Evolutionary conservation across 805 yeast species (phyloP).

Genomic region (Metschnikowia kofuensis): DNA sequence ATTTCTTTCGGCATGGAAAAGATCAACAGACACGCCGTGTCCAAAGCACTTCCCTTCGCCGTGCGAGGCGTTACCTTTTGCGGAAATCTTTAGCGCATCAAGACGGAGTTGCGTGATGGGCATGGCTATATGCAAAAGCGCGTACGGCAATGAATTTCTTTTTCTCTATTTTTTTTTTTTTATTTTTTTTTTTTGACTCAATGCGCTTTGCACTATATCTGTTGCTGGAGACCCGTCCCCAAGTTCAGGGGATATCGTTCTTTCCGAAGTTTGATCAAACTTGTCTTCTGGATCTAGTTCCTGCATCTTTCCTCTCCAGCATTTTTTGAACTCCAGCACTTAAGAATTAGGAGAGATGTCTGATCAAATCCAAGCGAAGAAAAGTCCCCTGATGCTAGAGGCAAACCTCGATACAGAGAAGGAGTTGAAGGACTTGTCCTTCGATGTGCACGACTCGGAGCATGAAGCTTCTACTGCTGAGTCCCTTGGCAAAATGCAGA

Average conservation of each 20-base stretch:
- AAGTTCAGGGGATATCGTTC: not conserved
- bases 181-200: not conserved
- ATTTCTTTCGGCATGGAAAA: not conserved
- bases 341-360: constrained; percentile 1
- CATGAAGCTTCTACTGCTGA: constrained; percentile 7
- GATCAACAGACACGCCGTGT: not conserved
- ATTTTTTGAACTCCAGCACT: not conserved
- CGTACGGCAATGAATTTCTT: not conserved
- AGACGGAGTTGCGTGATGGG: not conserved
- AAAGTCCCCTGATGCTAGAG: constrained; percentile 5
- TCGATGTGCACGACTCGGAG: constrained; percentile 12
- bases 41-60: not conserved
- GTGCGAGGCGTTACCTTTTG: not conserved
- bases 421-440: constrained; percentile 2
- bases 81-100: not conserved
- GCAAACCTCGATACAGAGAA: constrained; percentile 3
- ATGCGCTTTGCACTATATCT: not conserved
- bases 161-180: not conserved
- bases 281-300: not conserved
- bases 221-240: not conserved
- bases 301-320: not conserved
- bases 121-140: not conserved
- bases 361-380: constrained; percentile 5
- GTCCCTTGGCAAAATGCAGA: constrained; percentile 5
- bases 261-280: constrained; percentile 1